Conservation (phyloP, 2,329 filamentous ascomycete species). For the Beauveria caledonica region DNA sequence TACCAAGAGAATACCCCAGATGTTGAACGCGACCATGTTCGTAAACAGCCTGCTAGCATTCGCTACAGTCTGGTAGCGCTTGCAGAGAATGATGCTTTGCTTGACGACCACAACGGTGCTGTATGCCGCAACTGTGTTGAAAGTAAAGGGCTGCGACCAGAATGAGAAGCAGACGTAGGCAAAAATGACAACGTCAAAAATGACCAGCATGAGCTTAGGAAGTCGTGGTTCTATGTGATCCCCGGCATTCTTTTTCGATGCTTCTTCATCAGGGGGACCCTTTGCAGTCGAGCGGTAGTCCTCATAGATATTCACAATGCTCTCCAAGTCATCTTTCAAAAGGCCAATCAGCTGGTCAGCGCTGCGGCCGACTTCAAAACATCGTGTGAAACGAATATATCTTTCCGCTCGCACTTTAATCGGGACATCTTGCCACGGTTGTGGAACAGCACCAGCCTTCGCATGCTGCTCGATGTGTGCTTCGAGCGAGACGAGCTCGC, state of each 20-base stretch:
- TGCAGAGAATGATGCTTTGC: slow-evolving; percentile 14
- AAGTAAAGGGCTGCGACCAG: slow-evolving; percentile 15
- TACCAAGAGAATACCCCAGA: slow-evolving; percentile 14
- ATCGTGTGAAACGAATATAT: slow-evolving; percentile 15
- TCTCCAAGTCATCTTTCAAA: slow-evolving; percentile 15
- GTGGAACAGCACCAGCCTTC: neutral
- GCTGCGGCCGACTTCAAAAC: slow-evolving; percentile 13
- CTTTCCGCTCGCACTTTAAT: slow-evolving; percentile 13
- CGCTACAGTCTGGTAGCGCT: slow-evolving; percentile 15
- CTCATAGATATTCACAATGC: slow-evolving; percentile 14
- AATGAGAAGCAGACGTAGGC: slow-evolving; percentile 16
- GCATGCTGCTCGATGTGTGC: neutral
- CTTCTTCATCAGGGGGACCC: neutral
- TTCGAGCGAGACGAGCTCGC: slow-evolving; percentile 12
- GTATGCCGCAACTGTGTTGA: slow-evolving; percentile 16
- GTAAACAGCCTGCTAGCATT: slow-evolving; percentile 14
- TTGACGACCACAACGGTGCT: slow-evolving; percentile 15
- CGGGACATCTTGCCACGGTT: slow-evolving; percentile 12
- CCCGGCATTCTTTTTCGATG: neutral
- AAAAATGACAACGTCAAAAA: slow-evolving; percentile 15
- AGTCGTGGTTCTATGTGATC: slow-evolving; percentile 14
- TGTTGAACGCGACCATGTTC: slow-evolving; percentile 16
- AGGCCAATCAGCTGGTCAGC: slow-evolving; percentile 15
- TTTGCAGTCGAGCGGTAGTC: slow-evolving; percentile 11
- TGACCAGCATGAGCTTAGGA: slow-evolving; percentile 15